A percentile compares a stretch with the other conserved stretches of the same genome.
These are phyloP conservation scores for Aureobasidium sp. DNA, from an alignment of 2,329 filamentous ascomycete genomes.

Conservation along the genomic window DNA sequence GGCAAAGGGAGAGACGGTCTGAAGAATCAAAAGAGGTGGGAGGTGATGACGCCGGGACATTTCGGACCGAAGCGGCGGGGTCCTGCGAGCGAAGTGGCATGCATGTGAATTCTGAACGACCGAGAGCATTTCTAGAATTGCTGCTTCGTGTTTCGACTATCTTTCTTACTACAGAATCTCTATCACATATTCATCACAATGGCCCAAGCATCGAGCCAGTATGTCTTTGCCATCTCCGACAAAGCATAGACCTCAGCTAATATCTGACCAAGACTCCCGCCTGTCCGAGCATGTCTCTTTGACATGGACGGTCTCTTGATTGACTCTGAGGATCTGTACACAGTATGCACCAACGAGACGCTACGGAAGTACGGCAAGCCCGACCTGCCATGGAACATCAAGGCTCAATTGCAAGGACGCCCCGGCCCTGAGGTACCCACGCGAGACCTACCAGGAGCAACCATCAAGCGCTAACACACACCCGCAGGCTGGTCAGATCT, in stretches of 20 bases:
- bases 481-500: slow-evolving; percentile 51
- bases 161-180: neutral
- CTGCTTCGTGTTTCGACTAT: neutral
- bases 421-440: slow-evolving; percentile 47
- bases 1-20: neutral
- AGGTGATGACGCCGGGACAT: neutral
- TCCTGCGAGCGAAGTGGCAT: neutral
- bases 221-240: neutral
- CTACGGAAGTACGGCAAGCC: slow-evolving; percentile 69
- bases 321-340: slow-evolving; percentile 88
- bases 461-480: neutral
- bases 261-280: slow-evolving; percentile 55
- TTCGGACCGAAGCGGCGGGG: neutral
- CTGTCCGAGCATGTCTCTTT: slow-evolving; percentile 85
- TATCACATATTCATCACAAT: neutral
- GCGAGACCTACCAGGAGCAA: neutral
- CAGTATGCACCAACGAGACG: slow-evolving; percentile 71
- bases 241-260: neutral
- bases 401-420: slow-evolving; percentile 74
- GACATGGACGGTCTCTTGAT: slow-evolving; percentile 98
- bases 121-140: neutral
- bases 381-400: slow-evolving; percentile 82
- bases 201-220: slow-evolving; percentile 2
- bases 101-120: slow-evolving; percentile 1
- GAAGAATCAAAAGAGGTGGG: neutral